A percentile compares a stretch with the other conserved stretches of the same genome.
Evolutionary conservation across 1,284 basidiomycete species (phyloP).

Genomic region (Trichosporon faecale): DNA sequence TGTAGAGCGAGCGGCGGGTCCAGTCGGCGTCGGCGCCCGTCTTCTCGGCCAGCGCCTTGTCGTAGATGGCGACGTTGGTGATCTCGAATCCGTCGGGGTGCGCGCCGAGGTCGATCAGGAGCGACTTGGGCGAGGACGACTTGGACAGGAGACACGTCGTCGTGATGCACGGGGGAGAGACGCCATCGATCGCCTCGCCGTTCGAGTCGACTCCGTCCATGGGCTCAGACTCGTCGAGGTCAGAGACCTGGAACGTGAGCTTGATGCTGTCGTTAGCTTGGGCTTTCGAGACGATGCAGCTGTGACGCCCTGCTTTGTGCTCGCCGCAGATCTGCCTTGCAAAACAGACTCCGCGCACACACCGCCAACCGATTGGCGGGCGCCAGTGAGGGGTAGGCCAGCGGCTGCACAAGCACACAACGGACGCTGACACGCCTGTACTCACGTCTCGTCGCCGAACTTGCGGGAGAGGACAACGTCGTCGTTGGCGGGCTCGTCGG

Average conservation of each 20-base stretch:
- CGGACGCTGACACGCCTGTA: slow-evolving; percentile 24
- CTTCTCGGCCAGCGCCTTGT: slow-evolving; percentile 72
- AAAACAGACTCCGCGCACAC: no score
- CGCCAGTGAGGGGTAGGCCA: no score
- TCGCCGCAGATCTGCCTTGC: no score
- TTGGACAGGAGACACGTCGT: slow-evolving; percentile 73
- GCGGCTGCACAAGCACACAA: no score
- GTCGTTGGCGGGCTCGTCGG: slow-evolving; percentile 70
- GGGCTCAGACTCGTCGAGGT: slow-evolving; percentile 40
- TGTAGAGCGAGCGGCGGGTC: slow-evolving; percentile 84
- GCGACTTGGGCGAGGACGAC: slow-evolving; percentile 57
- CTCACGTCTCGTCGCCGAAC: slow-evolving; percentile 88
- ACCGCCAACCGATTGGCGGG: no score
- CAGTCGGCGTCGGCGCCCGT: slow-evolving; percentile 87
- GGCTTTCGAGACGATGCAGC: background rate
- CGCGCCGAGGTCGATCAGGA: slow-evolving; percentile 75
- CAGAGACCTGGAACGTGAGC: slow-evolving; percentile 52
- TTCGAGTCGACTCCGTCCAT: slow-evolving; percentile 22
- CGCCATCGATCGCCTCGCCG: slow-evolving; percentile 47
- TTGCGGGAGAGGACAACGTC: slow-evolving; percentile 76
- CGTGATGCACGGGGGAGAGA: slow-evolving; percentile 62
- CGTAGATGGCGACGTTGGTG: slow-evolving; percentile 81
- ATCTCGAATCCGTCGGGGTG: slow-evolving; percentile 81
- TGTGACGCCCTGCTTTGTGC: no score
- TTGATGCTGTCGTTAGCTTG: slow-evolving; percentile 37